phyloP scores from a whole-genome alignment of 805 yeast genomes.

The Metschnikowia proteae region DNA sequence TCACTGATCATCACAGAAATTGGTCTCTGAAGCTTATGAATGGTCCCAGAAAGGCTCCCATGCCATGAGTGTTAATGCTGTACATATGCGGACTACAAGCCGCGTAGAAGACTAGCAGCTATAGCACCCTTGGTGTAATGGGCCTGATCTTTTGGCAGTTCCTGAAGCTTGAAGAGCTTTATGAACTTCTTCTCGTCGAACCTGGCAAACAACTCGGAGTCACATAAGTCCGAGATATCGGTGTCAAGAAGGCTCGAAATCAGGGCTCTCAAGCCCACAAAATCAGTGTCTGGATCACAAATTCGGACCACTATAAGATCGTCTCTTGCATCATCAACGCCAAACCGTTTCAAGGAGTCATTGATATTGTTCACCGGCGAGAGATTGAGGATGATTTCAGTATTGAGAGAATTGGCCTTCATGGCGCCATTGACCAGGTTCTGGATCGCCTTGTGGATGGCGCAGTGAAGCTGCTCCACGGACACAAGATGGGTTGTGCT shows the following conservation, averaged over 20 bases:
- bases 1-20: neutral
- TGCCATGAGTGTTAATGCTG: no score
- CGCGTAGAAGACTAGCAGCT: slow-evolving; percentile 16
- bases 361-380: slow-evolving; percentile 68
- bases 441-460: slow-evolving; percentile 56
- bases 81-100: slow-evolving; percentile 5
- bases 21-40: no score
- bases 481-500: slow-evolving; percentile 58
- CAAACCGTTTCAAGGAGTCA: slow-evolving; percentile 70
- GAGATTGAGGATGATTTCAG: slow-evolving; percentile 66
- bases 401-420: slow-evolving; percentile 63
- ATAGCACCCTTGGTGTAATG: slow-evolving; percentile 14
- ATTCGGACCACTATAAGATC: slow-evolving; percentile 53
- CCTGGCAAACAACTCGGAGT: slow-evolving; percentile 19
- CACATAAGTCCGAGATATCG: slow-evolving; percentile 18
- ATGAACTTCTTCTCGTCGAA: slow-evolving; percentile 30
- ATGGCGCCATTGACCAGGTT: slow-evolving; percentile 46
- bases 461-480: slow-evolving; percentile 56
- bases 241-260: slow-evolving; percentile 19
- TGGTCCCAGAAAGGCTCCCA: no score
- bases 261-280: slow-evolving; percentile 25
- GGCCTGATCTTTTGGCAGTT: slow-evolving; percentile 11
- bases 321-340: slow-evolving; percentile 50
- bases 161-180: slow-evolving; percentile 37
- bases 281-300: slow-evolving; percentile 18